Conservation (phyloP, 2,329 filamentous ascomycete species). For the Talaromyces sp. region DNA sequence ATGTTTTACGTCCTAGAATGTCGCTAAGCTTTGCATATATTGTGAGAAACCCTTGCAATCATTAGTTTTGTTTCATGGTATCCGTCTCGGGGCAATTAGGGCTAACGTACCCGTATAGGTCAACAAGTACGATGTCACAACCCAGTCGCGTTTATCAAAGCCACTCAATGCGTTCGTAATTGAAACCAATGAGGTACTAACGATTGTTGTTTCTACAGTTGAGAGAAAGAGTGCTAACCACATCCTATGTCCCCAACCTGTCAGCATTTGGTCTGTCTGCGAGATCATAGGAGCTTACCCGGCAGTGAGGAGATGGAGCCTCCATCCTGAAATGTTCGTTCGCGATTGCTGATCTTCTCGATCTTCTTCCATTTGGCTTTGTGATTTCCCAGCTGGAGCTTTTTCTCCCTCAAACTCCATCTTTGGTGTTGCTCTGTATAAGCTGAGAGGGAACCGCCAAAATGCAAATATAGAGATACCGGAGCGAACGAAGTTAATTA, state of each 20-base stretch:
- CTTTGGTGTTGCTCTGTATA: background rate
- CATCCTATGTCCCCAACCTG: constrained; percentile 14
- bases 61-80: background rate
- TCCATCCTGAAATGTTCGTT: constrained; percentile 1
- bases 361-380: background rate
- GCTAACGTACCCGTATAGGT: constrained; percentile 42
- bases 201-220: constrained; percentile 47
- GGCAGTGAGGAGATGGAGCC: background rate
- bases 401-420: background rate
- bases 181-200: constrained; percentile 48
- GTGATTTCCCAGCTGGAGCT: background rate
- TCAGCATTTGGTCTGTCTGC: background rate
- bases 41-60: constrained; percentile 33
- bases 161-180: constrained; percentile 39
- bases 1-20: constrained; percentile 41
- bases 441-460: background rate
- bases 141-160: constrained; percentile 39
- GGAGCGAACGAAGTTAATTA: background rate
- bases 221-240: constrained; percentile 39
- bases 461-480: background rate
- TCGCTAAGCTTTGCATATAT: constrained; percentile 45
- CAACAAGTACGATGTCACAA: constrained; percentile 47
- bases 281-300: background rate
- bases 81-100: background rate
- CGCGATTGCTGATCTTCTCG: background rate